These are phyloP conservation scores for Gossypium stocksii DNA, from an alignment of 345 rosid species.

Conservation along the genomic window DNA sequence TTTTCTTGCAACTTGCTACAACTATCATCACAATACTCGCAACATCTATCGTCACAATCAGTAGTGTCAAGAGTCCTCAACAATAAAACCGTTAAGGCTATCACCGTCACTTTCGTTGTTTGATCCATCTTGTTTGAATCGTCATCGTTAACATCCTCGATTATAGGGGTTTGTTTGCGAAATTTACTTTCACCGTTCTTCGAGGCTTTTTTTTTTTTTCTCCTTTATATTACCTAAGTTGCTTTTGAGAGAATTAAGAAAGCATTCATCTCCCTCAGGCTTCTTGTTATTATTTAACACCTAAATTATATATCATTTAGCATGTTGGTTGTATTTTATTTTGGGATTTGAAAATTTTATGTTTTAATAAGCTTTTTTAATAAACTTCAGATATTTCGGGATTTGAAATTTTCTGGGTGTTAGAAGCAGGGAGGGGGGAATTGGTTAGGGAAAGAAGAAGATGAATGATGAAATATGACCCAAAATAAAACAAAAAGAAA, in stretches of 20 bases:
- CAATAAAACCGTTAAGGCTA: slow-evolving; percentile 53
- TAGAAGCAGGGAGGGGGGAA: too few relatives aligned
- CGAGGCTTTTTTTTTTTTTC: slow-evolving; percentile 6
- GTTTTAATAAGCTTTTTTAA: too few relatives aligned
- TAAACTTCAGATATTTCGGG: too few relatives aligned
- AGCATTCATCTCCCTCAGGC: slow-evolving; percentile 52
- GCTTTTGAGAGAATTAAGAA: slow-evolving; percentile 45
- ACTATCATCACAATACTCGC: neutral
- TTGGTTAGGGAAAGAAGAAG: too few relatives aligned
- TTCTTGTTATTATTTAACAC: slow-evolving; percentile 24
- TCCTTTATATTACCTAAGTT: slow-evolving; percentile 32
- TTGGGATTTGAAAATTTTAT: neutral
- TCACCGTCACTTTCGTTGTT: slow-evolving; percentile 50
- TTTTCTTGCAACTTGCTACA: slow-evolving; percentile 6
- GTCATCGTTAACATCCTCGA: slow-evolving; percentile 32
- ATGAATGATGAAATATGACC: too few relatives aligned
- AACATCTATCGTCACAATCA: neutral
- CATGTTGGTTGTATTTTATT: slow-evolving; percentile 12
- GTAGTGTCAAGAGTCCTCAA: slow-evolving; percentile 30
- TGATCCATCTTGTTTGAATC: slow-evolving; percentile 35
- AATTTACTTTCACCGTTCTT: slow-evolving; percentile 17
- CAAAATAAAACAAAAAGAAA: too few relatives aligned
- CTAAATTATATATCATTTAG: neutral
- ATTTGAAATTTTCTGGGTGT: too few relatives aligned
- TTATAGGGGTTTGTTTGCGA: slow-evolving; percentile 30